These are phyloP conservation scores for Nannizziopsis barbatae DNA, from an alignment of 2,329 filamentous ascomycete species.

Conservation along the genomic window DNA sequence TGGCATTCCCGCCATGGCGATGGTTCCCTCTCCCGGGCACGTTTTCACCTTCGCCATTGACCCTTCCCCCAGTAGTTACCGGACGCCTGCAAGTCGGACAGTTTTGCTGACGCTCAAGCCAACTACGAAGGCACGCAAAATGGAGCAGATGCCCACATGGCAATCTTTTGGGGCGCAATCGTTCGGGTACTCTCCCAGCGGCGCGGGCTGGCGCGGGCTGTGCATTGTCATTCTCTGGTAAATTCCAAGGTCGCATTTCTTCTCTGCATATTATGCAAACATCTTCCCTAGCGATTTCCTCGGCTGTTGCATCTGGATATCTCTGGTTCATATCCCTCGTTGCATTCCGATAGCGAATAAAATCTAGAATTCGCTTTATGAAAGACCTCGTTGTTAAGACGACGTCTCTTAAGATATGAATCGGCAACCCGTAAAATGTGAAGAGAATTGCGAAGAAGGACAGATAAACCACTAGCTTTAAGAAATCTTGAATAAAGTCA, in stretches of 20 bases:
- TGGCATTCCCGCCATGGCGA: conserved; percentile 28
- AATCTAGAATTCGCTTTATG: conserved; percentile 74
- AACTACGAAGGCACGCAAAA: conserved; percentile 87
- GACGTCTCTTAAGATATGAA: conserved; percentile 91
- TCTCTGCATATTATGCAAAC: conserved; percentile 97
- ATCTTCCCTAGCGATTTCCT: conserved; percentile 75
- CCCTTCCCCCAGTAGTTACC: conserved; percentile 43
- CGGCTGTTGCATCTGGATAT: conserved; percentile 80
- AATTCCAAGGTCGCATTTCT: conserved; percentile 76
- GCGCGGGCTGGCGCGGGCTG: conserved; percentile 22
- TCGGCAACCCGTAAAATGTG: conserved; percentile 86
- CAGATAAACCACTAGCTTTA: conserved; percentile 81
- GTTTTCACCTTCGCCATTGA: conserved; percentile 1
- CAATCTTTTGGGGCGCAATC: conserved; percentile 83
- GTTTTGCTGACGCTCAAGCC: conserved; percentile 93
- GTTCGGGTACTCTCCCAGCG: conserved; percentile 53
- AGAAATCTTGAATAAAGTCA: conserved; percentile 51
- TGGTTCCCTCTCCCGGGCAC: conserved; percentile 15
- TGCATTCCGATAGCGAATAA: conserved; percentile 80
- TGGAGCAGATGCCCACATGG: conserved; percentile 94
- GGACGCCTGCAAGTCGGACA: conserved; percentile 87
- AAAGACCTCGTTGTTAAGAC: conserved; percentile 92
- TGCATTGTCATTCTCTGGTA: conserved; percentile 30
- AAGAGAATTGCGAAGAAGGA: conserved; percentile 89
- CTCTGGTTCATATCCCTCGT: conserved; percentile 84